A percentile compares a stretch with the other conserved stretches of the same genome.
These are phyloP conservation scores for Suillus subluteus DNA, from an alignment of 768 basidiomycete species.

Conservation along the genomic window DNA sequence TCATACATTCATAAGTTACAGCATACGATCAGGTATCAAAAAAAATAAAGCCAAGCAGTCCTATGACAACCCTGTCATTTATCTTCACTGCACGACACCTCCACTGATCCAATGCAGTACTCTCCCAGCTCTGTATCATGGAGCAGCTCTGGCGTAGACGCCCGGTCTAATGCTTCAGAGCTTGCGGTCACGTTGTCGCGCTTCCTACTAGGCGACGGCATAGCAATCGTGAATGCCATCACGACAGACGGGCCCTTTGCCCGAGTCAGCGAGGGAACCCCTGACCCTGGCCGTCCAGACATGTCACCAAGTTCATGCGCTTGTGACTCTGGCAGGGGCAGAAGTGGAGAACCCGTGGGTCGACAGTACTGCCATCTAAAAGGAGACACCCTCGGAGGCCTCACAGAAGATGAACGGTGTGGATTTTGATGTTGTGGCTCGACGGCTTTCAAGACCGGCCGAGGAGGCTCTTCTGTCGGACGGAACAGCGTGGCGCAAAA, in stretches of 20 bases:
- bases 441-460: not conserved
- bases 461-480: not conserved
- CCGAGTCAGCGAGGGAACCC: constrained; percentile 9
- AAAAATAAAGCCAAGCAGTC: not conserved
- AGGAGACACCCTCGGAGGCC: not conserved
- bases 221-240: constrained; percentile 44
- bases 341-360: not conserved
- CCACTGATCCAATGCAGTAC: constrained; percentile 31
- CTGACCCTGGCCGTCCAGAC: not conserved
- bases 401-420: not conserved
- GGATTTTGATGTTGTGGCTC: not conserved
- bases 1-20: not conserved
- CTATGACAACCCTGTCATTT: constrained; percentile 5
- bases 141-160: constrained; percentile 14
- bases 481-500: constrained; percentile 24
- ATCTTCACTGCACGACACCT: constrained; percentile 21
- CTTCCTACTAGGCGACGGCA: constrained; percentile 36
- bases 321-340: not conserved
- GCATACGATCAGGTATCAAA: not conserved
- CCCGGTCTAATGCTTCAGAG: not conserved
- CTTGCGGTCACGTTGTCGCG: not conserved
- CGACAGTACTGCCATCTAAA: not conserved
- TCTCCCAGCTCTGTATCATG: constrained; percentile 37
- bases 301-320: not conserved
- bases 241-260: constrained; percentile 30